Base-by-base conservation (phyloP, 176 grass and related monocot genomes). In the Oropetium thomaeum region DNA sequence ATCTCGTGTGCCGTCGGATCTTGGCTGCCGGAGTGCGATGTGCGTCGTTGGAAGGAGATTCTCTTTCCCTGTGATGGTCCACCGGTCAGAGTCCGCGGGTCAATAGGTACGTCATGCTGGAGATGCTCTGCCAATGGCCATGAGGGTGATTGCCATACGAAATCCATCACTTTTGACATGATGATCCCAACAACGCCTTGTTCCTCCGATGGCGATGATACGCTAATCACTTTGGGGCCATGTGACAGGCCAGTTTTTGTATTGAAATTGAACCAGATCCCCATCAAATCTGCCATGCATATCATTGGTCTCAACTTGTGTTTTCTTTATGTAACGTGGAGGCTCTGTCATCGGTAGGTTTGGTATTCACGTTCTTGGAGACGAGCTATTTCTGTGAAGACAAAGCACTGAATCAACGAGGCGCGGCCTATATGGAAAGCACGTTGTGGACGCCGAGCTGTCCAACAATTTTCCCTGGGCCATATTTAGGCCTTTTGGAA, bases 81-180 rank as follows among this genome's bases (percentile, higher is more conserved):
- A 16, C 58, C 12, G 39, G 27, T 28, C 12, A 22, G 3, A 75
- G 29, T 68, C 52, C 51, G 51, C 16, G 45, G 45, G 12, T 16
- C 35, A 43, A 26, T 31, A 64, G 47, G 33, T 27, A 72, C 37
- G 73, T 80, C 42, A 14, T 44, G 72, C 64, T 53, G 53, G 70
- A 70, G 73, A 49, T 57, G 63, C 4, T 41, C 67, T 20, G 23
- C 23, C 29, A 17, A 7, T 5, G 35, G 35, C 7, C 52, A 26
- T 43, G 62, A 75, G 65, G 20, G 29, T 54, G 69, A 33, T 38
- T 15, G 62, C 51, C 55, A 73, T 37, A 58, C 54, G 68, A 28
- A 66, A 73, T 14, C 53, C 39, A 15, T 17, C 54, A 22, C 59
- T 72, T 52, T 71, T 34, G 9, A 42, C 57, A 29, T 2, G 23